Conservation (phyloP, 331 rosid species). For the Rosa hybrid region DNA sequence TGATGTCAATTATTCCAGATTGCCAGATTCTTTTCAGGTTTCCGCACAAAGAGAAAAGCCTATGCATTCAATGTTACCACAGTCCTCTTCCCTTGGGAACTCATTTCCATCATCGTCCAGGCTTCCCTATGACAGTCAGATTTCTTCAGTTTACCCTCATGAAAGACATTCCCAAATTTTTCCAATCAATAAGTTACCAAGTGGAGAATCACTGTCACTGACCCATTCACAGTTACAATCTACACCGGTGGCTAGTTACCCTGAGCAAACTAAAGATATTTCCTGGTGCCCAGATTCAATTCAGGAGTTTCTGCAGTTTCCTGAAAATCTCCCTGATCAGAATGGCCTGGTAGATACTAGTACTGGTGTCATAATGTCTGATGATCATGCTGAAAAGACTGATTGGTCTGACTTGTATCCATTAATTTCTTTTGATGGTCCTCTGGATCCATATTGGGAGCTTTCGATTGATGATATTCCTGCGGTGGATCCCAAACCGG, state of each 20-base stretch:
- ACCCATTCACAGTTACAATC: conserved; percentile 42
- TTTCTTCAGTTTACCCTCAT: conserved; percentile 37
- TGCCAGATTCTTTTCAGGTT: conserved; percentile 52
- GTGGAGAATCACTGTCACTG: conserved; percentile 34
- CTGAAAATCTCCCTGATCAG: conserved; percentile 54
- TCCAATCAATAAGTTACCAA: conserved; percentile 40
- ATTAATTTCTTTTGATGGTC: conserved; percentile 61
- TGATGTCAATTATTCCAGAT: conserved; percentile 44
- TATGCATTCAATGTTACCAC: conserved; percentile 38
- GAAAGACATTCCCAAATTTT: conserved; percentile 46
- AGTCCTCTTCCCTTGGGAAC: conserved; percentile 43
- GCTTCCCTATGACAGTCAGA: conserved; percentile 30
- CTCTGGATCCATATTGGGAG: conserved; percentile 65
- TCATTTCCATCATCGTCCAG: conserved; percentile 43
- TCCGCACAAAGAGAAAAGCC: conserved; percentile 40
- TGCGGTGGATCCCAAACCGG: conserved; percentile 48
- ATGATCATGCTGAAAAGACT: conserved; percentile 48
- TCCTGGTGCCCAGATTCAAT: conserved; percentile 69
- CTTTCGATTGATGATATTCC: conserved; percentile 59
- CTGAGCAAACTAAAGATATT: conserved; percentile 43
- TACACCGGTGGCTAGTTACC: conserved; percentile 36
- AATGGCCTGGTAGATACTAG: conserved; percentile 50
- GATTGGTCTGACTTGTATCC: conserved; percentile 78
- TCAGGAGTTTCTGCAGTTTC: conserved; percentile 54
- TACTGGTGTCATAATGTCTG: conserved; percentile 42